Conservation (phyloP, 805 yeast genomes). For the Saccharomyces kudriavzevii region DNA sequence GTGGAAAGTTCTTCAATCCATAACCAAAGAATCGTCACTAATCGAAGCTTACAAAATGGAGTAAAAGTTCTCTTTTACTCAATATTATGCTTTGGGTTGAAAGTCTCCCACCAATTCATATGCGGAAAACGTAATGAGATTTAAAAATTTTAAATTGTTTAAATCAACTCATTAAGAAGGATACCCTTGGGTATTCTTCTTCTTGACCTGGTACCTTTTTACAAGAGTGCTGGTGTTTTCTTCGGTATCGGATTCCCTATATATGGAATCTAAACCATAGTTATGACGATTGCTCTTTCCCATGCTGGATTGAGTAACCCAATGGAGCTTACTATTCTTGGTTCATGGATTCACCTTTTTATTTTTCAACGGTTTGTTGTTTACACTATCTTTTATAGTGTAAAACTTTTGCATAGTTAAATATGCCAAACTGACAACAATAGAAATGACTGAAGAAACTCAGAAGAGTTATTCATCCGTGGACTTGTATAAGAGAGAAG, state of each 20-base stretch:
- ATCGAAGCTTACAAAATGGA: slow-evolving; percentile 59
- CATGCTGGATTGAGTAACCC: slow-evolving; percentile 42
- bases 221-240: slow-evolving; percentile 13
- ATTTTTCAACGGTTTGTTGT: slow-evolving; percentile 25
- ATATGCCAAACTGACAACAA: slow-evolving; percentile 46
- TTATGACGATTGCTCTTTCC: slow-evolving; percentile 52
- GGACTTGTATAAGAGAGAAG: background rate
- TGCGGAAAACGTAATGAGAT: slow-evolving; percentile 57
- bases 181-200: background rate
- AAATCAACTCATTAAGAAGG: slow-evolving; percentile 32
- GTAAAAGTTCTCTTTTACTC: slow-evolving; percentile 20
- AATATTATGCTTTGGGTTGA: slow-evolving; percentile 61
- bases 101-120: slow-evolving; percentile 70
- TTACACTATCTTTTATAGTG: slow-evolving; percentile 6
- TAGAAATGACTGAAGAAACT: slow-evolving; percentile 2
- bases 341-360: slow-evolving; percentile 45
- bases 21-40: slow-evolving; percentile 64
- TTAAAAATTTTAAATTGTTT: slow-evolving; percentile 31
- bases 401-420: slow-evolving; percentile 49
- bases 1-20: slow-evolving; percentile 38
- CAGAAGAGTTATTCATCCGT: background rate
- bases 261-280: slow-evolving; percentile 55
- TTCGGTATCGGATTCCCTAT: slow-evolving; percentile 55
- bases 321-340: slow-evolving; percentile 78
- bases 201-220: slow-evolving; percentile 14